These are phyloP conservation scores for Stevia rebaudiana DNA, from an alignment of 140 eudicot genomes.

Conservation along the genomic window DNA sequence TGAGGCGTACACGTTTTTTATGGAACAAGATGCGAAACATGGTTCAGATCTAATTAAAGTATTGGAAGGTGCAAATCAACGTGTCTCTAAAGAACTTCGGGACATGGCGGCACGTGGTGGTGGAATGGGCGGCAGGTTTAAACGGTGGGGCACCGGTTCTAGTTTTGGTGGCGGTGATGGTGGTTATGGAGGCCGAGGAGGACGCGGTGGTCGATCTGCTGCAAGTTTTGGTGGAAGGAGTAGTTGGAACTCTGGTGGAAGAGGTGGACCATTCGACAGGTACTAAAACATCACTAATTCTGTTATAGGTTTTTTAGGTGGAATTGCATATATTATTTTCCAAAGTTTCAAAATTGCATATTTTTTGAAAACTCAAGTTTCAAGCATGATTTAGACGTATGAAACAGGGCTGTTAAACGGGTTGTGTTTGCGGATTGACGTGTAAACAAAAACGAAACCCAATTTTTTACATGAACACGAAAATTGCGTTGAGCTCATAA, in stretches of 20 bases:
- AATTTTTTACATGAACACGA: too few species aligned
- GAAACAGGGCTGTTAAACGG: too few species aligned
- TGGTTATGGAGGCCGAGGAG: conserved; percentile 36
- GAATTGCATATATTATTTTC: too few species aligned
- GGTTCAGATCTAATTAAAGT: conserved; percentile 79
- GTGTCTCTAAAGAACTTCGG: conserved; percentile 71
- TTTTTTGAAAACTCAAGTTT: too few species aligned
- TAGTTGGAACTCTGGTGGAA: conserved; percentile 42
- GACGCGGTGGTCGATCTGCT: conserved; percentile 30
- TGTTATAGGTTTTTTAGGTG: neutral
- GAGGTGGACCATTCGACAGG: conserved; percentile 53
- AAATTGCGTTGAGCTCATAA: too few species aligned
- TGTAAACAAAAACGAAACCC: too few species aligned
- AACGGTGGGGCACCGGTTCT: conserved; percentile 55
- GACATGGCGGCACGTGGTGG: conserved; percentile 81
- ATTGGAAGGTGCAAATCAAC: conserved; percentile 91
- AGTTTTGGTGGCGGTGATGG: conserved; percentile 44
- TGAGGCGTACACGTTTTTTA: conserved; percentile 70
- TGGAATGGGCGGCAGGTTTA: conserved; percentile 55
- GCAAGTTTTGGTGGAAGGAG: conserved; percentile 41
- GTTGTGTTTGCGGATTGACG: too few species aligned
- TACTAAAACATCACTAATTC: conserved; percentile 1
- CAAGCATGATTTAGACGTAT: too few species aligned
- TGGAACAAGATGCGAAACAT: conserved; percentile 78
- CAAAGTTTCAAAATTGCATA: too few species aligned